phyloP scores from a whole-genome alignment of 371 early-diverging fungal genomes.

The Paraphysoderma sedebokerense region DNA sequence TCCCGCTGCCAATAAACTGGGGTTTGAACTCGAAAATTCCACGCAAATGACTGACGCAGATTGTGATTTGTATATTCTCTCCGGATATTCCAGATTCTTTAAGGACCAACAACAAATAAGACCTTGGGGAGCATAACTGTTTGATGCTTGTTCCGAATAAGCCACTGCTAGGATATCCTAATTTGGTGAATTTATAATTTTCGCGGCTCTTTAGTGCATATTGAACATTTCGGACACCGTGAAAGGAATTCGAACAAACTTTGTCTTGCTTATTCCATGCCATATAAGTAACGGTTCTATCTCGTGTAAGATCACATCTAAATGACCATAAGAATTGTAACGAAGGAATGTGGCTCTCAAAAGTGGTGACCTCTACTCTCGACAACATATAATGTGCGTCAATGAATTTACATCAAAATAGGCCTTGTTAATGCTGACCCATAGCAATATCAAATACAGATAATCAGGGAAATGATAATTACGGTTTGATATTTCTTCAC shows the following conservation, averaged over 20 bases:
- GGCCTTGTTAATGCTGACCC: neutral
- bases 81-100: constrained; percentile 34
- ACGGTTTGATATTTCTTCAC: neutral
- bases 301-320: constrained; percentile 26
- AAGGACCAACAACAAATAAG: constrained; percentile 30
- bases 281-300: constrained; percentile 19
- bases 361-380: too few species aligned
- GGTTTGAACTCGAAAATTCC: constrained; percentile 22
- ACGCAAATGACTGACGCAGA: constrained; percentile 20
- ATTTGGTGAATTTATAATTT: neutral
- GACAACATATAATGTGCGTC: neutral
- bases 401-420: neutral
- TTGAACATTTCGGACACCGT: constrained; percentile 26
- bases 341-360: constrained; percentile 12
- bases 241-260: constrained; percentile 9
- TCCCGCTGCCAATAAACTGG: constrained; percentile 26
- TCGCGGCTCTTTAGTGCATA: too few species aligned
- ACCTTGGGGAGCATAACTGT: constrained; percentile 11
- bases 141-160: neutral
- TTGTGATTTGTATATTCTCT: constrained; percentile 16
- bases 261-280: constrained; percentile 30
- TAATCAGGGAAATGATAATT: neutral
- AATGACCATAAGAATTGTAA: constrained; percentile 25
- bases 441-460: neutral
- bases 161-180: constrained; percentile 3